Conservation (phyloP, 2,329 filamentous ascomycete species). For the Colletotrichum euphorbiae region DNA sequence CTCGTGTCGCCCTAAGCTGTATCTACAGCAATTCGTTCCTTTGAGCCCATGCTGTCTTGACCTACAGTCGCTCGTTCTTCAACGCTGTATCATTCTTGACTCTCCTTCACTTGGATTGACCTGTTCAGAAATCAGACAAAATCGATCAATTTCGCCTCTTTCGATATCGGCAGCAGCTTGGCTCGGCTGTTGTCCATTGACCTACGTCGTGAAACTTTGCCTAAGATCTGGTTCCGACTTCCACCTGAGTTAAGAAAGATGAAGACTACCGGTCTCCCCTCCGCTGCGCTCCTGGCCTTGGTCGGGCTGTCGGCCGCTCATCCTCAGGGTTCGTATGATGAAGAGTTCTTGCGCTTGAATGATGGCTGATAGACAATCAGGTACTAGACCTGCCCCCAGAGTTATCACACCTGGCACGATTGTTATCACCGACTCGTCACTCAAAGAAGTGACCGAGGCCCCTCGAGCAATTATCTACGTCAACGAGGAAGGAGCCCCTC, state of each 20-base stretch:
- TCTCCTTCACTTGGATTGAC: conserved; percentile 28
- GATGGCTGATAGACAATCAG: conserved; percentile 1
- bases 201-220: not conserved
- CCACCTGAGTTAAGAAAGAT: not conserved
- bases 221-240: not conserved
- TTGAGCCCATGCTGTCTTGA: conserved; percentile 40
- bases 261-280: conserved; percentile 20
- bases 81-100: conserved; percentile 24
- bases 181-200: too few species aligned
- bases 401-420: conserved; percentile 39
- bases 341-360: too few species aligned
- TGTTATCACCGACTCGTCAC: conserved; percentile 51
- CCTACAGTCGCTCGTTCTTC: conserved; percentile 43
- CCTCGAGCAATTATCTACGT: conserved; percentile 69
- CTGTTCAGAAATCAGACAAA: conserved; percentile 16
- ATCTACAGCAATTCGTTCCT: conserved; percentile 40
- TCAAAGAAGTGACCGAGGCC: conserved; percentile 54
- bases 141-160: not conserved
- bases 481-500: conserved; percentile 64
- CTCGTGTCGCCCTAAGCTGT: conserved; percentile 27
- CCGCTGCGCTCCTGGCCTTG: conserved; percentile 11
- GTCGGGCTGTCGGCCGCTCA: conserved; percentile 29
- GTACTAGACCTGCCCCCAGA: conserved; percentile 27
- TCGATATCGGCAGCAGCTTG: not conserved
- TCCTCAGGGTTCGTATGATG: conserved; percentile 20